Evolutionary conservation across 257 asterid genomes (phyloP).

Genomic region (Cinchona pubescens): DNA sequence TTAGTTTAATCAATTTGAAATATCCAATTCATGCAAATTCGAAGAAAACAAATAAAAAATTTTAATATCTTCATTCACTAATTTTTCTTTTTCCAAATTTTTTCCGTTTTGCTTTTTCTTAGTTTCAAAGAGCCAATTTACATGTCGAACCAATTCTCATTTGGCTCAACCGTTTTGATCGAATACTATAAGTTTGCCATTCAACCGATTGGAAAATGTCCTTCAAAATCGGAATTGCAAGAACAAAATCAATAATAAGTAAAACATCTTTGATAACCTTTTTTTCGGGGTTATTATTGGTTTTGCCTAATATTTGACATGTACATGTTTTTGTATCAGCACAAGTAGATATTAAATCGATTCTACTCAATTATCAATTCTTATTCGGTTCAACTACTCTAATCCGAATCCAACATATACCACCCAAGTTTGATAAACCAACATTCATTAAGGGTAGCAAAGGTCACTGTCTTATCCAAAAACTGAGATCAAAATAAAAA

Average conservation of each 20-base stretch:
- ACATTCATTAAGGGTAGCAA: constrained; percentile 1
- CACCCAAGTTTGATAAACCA: neutral
- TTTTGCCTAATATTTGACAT: neutral
- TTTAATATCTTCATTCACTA: neutral
- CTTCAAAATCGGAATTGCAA: too few species aligned
- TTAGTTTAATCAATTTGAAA: neutral
- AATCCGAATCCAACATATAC: too few species aligned
- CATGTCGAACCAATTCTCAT: neutral
- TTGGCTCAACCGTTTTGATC: neutral
- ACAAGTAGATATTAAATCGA: too few species aligned
- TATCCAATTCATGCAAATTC: neutral
- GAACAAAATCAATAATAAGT: too few species aligned
- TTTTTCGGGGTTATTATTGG: too few species aligned
- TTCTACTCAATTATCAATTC: neutral
- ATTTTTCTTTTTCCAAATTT: neutral
- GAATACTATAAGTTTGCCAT: neutral
- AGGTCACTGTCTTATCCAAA: constrained; percentile 10
- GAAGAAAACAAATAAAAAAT: neutral
- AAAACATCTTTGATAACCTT: neutral
- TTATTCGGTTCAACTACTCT: neutral
- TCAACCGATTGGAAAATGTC: neutral
- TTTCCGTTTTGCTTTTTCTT: neutral
- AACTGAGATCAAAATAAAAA: too few species aligned
- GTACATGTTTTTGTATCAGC: neutral
- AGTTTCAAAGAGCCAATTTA: neutral